Evolutionary conservation across 495 filamentous ascomycete species (phyloP).

Genomic region (Aspergillus biplanus): DNA sequence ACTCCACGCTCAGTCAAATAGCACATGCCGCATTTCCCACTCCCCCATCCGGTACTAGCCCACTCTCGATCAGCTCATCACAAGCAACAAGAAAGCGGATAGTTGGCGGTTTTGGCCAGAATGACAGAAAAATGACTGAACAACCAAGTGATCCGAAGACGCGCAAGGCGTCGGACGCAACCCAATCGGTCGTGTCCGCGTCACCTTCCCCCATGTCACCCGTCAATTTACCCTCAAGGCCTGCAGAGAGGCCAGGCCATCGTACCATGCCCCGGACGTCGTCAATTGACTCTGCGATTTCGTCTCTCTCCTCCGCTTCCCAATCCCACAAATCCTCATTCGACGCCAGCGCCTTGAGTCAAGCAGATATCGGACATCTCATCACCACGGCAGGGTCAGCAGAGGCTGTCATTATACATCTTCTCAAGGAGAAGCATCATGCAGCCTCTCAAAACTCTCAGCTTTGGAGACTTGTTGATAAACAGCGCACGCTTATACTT

Average conservation of each 20-base stretch:
- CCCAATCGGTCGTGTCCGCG: conserved; percentile 38
- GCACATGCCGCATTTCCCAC: conserved; percentile 41
- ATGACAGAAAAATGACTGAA: conserved; percentile 29
- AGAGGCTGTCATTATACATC: conserved; percentile 84
- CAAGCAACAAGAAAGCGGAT: conserved; percentile 22
- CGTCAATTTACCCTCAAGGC: conserved; percentile 33
- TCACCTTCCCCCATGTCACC: conserved; percentile 38
- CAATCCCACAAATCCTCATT: conserved; percentile 67
- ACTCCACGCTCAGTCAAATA: conserved; percentile 29
- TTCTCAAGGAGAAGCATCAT: conserved; percentile 89
- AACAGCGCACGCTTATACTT: conserved; percentile 90
- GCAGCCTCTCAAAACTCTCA: conserved; percentile 88
- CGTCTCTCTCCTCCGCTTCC: conserved; percentile 73
- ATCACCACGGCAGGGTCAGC: conserved; percentile 84
- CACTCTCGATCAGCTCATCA: conserved; percentile 23
- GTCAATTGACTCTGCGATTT: conserved; percentile 94
- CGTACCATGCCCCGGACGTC: conserved; percentile 73
- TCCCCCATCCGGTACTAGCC: conserved; percentile 31
- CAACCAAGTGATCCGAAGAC: conserved; percentile 25
- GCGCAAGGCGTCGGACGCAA: conserved; percentile 30
- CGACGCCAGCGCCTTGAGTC: conserved; percentile 52
- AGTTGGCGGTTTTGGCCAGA: conserved; percentile 15
- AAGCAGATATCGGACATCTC: conserved; percentile 70
- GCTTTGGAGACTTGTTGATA: conserved; percentile 93
- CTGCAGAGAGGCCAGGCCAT: conserved; percentile 38